phyloP scores from a whole-genome alignment of 1,284 basidiomycete species.

The Porodaedalea pini region DNA sequence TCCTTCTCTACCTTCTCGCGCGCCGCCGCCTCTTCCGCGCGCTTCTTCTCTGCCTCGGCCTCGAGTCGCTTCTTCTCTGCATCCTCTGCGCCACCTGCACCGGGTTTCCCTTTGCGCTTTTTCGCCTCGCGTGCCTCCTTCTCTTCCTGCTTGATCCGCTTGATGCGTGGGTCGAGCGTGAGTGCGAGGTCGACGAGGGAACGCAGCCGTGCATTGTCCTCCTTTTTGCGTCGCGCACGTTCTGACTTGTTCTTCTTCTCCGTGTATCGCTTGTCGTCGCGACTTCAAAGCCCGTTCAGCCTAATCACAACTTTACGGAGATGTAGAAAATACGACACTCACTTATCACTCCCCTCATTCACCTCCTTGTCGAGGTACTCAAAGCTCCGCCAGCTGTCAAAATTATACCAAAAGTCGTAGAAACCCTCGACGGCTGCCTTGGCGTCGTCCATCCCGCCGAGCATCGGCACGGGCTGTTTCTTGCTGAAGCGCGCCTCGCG shows the following conservation, averaged over 20 bases:
- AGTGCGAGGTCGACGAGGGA: conserved; percentile 86
- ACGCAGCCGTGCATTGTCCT: conserved; percentile 90
- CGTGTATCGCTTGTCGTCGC: conserved; percentile 97
- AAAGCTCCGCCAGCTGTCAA: conserved; percentile 97
- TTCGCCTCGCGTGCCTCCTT: conserved; percentile 94
- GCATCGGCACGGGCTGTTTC: conserved; percentile 78
- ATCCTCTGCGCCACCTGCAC: conserved; percentile 43
- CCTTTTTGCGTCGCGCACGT: conserved; percentile 95
- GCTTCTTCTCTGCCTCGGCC: conserved; percentile 63
- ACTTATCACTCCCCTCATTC: conserved; percentile 96
- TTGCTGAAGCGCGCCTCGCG: conserved; percentile 91
- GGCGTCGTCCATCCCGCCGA: conserved; percentile 70
- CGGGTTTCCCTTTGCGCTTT: conserved; percentile 60
- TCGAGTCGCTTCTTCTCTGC: conserved; percentile 73
- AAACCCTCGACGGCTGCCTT: conserved; percentile 89
- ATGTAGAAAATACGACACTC: conserved; percentile 32
- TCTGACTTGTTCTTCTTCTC: conserved; percentile 99
- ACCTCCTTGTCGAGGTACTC: conserved; percentile 99
- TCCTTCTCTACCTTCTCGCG: conserved; percentile 82
- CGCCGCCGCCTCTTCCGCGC: conserved; percentile 63
- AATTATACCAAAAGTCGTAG: conserved; percentile 99
- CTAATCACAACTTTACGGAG: too few species aligned
- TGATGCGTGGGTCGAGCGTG: conserved; percentile 90
- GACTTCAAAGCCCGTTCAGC: conserved; percentile 42
- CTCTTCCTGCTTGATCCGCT: conserved; percentile 95